A percentile compares a stretch with the other conserved stretches of the same genome.
These are phyloP conservation scores for Phytophthora podocarpi DNA, from an alignment of 352 stramenopile species.

Conservation along the genomic window DNA sequence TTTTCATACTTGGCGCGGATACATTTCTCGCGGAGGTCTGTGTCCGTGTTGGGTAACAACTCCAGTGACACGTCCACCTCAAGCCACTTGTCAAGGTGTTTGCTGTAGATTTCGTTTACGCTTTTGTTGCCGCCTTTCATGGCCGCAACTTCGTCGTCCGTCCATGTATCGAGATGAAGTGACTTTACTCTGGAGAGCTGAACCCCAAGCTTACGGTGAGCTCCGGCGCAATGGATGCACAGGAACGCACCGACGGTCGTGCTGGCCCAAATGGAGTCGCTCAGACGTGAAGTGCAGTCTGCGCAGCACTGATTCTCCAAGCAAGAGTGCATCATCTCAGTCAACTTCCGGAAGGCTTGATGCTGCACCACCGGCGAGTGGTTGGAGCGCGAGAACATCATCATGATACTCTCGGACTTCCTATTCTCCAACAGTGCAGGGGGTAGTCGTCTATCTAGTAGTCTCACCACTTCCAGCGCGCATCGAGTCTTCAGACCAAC, in stretches of 20 bases:
- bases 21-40: conserved; percentile 56
- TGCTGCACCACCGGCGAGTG: conserved; percentile 38
- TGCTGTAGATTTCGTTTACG: conserved; percentile 63
- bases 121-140: conserved; percentile 83
- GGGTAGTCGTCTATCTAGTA: not conserved
- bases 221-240: conserved; percentile 95
- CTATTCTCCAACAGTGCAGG: no score
- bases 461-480: not conserved
- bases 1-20: conserved; percentile 77
- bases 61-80: conserved; percentile 42
- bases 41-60: conserved; percentile 39
- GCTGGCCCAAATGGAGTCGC: conserved; percentile 93
- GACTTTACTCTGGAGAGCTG: conserved; percentile 92
- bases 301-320: conserved; percentile 78
- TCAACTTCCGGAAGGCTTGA: conserved; percentile 54
- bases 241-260: conserved; percentile 94
- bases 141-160: conserved; percentile 64
- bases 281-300: conserved; percentile 73
- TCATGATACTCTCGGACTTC: conserved; percentile 23
- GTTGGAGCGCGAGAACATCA: conserved; percentile 46
- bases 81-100: conserved; percentile 62
- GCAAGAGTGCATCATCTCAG: conserved; percentile 61
- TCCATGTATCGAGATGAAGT: conserved; percentile 79
- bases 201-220: conserved; percentile 95
- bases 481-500: not conserved